phyloP scores from a whole-genome alignment of 257 asterid species.

The Pogostemon cablin region DNA sequence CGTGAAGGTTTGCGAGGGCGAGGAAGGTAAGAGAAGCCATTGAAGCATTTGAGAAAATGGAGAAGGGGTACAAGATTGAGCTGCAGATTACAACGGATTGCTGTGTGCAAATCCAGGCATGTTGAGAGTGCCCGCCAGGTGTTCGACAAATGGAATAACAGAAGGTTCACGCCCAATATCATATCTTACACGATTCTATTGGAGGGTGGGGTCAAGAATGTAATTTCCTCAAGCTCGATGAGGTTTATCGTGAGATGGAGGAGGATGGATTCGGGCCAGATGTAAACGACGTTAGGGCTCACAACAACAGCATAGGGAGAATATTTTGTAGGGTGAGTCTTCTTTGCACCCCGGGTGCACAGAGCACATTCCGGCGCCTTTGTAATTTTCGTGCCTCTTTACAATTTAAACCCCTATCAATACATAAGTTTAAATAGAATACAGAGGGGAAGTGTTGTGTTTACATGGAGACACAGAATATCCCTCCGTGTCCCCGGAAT shows the following conservation, averaged over 20 bases:
- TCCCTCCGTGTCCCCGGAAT: too few species aligned
- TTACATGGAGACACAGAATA: too few species aligned
- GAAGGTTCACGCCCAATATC: slow-evolving; percentile 56
- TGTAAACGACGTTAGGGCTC: slow-evolving; percentile 28
- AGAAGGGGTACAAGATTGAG: slow-evolving; percentile 53
- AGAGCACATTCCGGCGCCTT: too few species aligned
- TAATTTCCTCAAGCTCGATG: slow-evolving; percentile 59
- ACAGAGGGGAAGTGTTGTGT: too few species aligned
- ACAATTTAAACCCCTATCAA: too few species aligned
- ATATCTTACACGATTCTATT: slow-evolving; percentile 66
- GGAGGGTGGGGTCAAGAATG: slow-evolving; percentile 79
- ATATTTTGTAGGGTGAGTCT: too few species aligned
- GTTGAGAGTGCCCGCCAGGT: slow-evolving; percentile 68
- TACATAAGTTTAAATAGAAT: too few species aligned
- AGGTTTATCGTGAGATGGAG: slow-evolving; percentile 75
- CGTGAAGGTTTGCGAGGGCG: slow-evolving; percentile 77
- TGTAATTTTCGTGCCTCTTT: too few species aligned
- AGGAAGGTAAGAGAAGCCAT: slow-evolving; percentile 69
- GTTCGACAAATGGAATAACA: slow-evolving; percentile 69
- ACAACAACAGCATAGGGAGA: too few species aligned
- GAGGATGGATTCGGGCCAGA: slow-evolving; percentile 70
- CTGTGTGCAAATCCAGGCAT: slow-evolving; percentile 68
- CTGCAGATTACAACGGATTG: slow-evolving; percentile 75
- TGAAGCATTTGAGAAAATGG: slow-evolving; percentile 76
- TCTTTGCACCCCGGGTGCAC: too few species aligned